Base-by-base conservation (phyloP, 2,329 filamentous ascomycete genomes). In the Basipetospora chlamydospora region DNA sequence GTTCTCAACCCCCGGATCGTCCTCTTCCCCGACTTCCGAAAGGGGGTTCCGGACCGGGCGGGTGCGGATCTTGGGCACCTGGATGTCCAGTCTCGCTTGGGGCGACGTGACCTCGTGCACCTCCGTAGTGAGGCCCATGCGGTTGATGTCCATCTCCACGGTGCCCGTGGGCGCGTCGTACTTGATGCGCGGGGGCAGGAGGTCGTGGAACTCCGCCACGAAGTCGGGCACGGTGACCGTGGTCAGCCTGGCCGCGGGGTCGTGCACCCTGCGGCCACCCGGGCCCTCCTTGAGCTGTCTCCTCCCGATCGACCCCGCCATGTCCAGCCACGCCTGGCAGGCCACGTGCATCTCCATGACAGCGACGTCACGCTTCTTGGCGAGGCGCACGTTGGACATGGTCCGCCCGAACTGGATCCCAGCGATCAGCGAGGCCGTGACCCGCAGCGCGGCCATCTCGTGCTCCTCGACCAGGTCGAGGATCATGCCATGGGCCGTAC, bases 181-280 rank as follows among this genome's bases (percentile, higher is more conserved):
- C 28, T 9, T 4, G n/a, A 32, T 26, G 6, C 22, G 21, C 28
- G 52, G 50, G 0, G 59, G 59, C 6, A 72, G 37, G 39, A 70
- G 67, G 28, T 57, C 54, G 10, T 48, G 48, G 53, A 68, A 71
- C 45, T 68, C 63, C 32, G 54, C 47, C n/a, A 70, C 43, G 21
- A 65, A 45, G 6, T 52, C 46, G 1, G 67, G 67, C 3, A 69
- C 44, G 1, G 47, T 9, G 17, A 39, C 41, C 22, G 43, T 39
- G 26, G 44, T 35, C n/a, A 37, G 23, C 23, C 9, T 15, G 13
- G 6, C 10, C 10, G 7, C 22, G 13, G 12, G 28, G 22, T 20
- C 22, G 8, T 18, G 28, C 22, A 37, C 26, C 34, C 16, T n/a
- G 18, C 26, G 16, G 12, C 12, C 13, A 4, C 5, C 2, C 22